These are phyloP conservation scores for Suaeda aralocaspica DNA, from an alignment of 148 eudicot species.

Conservation along the genomic window DNA sequence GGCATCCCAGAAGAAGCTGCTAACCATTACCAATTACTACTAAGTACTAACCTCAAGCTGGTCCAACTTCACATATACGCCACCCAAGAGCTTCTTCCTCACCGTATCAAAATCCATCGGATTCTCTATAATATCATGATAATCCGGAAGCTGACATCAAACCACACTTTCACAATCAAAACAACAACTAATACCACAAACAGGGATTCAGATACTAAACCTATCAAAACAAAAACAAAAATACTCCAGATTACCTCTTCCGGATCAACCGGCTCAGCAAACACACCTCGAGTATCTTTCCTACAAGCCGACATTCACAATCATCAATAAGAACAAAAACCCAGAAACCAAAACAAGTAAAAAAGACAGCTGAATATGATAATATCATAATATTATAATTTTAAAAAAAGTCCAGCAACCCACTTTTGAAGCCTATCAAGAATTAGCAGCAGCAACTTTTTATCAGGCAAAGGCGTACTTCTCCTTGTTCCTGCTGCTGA, in stretches of 20 bases:
- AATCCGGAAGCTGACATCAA: slow-evolving; percentile 73
- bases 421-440: slow-evolving; percentile 96
- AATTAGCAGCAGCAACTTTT: slow-evolving; percentile 75
- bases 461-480: slow-evolving; percentile 71
- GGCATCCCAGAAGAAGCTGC: neutral
- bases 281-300: slow-evolving; percentile 84
- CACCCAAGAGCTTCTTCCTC: slow-evolving; percentile 54
- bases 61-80: slow-evolving; percentile 51
- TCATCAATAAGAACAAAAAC: neutral
- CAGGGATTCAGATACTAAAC: neutral
- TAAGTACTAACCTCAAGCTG: slow-evolving; percentile 71
- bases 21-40: slow-evolving; percentile 17
- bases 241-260: slow-evolving; percentile 49
- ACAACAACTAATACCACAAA: neutral
- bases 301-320: slow-evolving; percentile 38
- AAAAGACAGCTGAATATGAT: too few species aligned
- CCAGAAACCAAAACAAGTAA: neutral
- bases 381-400: neutral
- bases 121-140: slow-evolving; percentile 60
- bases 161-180: neutral
- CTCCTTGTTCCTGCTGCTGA: too few species aligned
- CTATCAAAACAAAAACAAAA: neutral
- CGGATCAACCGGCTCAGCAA: slow-evolving; percentile 87
- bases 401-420: slow-evolving; percentile 25
- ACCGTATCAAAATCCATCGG: slow-evolving; percentile 93